Evolutionary conservation across 495 filamentous ascomycete species (phyloP), one percentile per base, ranked within the genome.

Genomic region (Aspergillus cavernicola): DNA sequence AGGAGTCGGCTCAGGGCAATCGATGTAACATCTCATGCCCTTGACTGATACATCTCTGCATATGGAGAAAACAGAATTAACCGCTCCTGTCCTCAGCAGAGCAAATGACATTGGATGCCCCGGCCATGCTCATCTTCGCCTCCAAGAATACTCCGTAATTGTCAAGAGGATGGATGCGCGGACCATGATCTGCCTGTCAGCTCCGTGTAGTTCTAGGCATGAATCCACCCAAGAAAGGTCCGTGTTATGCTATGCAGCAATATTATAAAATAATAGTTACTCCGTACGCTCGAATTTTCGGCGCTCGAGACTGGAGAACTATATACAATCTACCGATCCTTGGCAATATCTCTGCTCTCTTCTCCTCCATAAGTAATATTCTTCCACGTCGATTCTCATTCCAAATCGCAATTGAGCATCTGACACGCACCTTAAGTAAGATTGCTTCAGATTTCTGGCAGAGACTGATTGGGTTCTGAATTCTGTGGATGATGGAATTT

Each of bases 141-240:
- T 37, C 15, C 31, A 48, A 48, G 18, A 29, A 38, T 50, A 50
- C 33, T 50, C 46, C 35, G 46, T 38, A 24, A 4, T 1, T 10
- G 5, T 20, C 16, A n/a, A 42, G 7, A 23, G 19, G 12, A 42
- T 2, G 39, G 6, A 48, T 9, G 41, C 42, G 42, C 52, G 52
- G 52, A 54, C 52, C 52, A 54, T 39, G 52, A 54, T 54, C 42
- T 54, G 13, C 42, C 52, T 47, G 42, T 54, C 52, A 47, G 26
- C 33, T 39, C 52, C 52, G 52, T 54, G 52, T 54, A 54, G 42
- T 47, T 47, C 42, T 45, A 39, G 39, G 46, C 46, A 56, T 56
- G 45, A 50, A 50, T 32, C 53, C 47, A 56, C 53, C 23, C 9
- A 4, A 18, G 23, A 38, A 45, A 56, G 15, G n/a, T n/a, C n/a